Evolutionary conservation across 768 basidiomycete species (phyloP).

Genomic region (Lentinula boryana): DNA sequence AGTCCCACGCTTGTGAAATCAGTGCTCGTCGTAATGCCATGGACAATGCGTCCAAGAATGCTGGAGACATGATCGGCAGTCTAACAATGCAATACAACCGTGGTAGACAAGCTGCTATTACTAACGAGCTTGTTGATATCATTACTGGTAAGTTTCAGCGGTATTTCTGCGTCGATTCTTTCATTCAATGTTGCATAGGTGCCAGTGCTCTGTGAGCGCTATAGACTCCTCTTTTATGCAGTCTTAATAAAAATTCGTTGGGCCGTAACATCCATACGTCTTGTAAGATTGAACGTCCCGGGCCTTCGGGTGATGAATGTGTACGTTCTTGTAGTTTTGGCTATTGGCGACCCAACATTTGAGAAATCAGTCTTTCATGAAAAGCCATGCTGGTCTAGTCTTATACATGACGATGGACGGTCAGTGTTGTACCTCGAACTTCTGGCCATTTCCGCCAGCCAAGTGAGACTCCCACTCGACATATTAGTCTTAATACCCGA

Average conservation of each 20-base stretch:
- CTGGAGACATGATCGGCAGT: constrained; percentile 82
- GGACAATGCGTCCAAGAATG: constrained; percentile 99
- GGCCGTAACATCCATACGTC: neutral
- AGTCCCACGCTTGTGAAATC: constrained; percentile 94
- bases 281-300: too few relatives aligned
- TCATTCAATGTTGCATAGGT: constrained; percentile 22
- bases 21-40: constrained; percentile 96
- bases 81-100: constrained; percentile 97
- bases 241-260: neutral
- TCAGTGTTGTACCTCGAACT: too few relatives aligned
- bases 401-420: too few relatives aligned
- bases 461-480: too few relatives aligned
- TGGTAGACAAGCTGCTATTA: constrained; percentile 97
- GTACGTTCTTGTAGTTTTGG: too few relatives aligned
- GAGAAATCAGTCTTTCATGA: too few relatives aligned
- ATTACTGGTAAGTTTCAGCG: constrained; percentile 64
- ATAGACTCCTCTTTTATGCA: neutral
- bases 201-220: constrained; percentile 35
- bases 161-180: neutral
- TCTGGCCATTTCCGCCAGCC: too few relatives aligned
- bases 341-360: too few relatives aligned
- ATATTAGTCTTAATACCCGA: too few relatives aligned
- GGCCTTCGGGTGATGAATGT: too few relatives aligned
- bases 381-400: too few relatives aligned
- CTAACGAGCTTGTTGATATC: constrained; percentile 90